Percentiles rank a stretch among this genome's conserved stretches.
phyloP scores from a whole-genome alignment of 1,284 basidiomycete species.

The Takashimella koratensis region DNA sequence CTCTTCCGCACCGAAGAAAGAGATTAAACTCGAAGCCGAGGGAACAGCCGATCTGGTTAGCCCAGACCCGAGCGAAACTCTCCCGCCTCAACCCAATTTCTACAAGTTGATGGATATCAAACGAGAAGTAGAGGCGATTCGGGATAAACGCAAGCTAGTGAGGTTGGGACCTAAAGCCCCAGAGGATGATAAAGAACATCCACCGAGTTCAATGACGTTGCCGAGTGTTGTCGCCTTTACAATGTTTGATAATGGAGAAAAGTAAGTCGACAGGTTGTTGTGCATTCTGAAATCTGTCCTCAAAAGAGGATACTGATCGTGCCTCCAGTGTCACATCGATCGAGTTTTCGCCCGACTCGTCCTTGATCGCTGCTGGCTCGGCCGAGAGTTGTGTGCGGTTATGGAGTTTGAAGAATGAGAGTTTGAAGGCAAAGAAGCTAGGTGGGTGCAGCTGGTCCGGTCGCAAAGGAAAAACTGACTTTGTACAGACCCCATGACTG shows the following conservation, averaged over 20 bases:
- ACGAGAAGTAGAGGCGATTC: slow-evolving; percentile 83
- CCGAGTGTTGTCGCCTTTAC: slow-evolving; percentile 93
- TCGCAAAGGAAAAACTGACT: too few relatives aligned
- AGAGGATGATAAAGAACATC: slow-evolving; percentile 12
- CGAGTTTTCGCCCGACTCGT: slow-evolving; percentile 85
- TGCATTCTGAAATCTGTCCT: neutral
- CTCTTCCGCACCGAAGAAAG: slow-evolving; percentile 16
- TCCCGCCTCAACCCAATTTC: slow-evolving; percentile 38
- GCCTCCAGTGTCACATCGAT: slow-evolving; percentile 70
- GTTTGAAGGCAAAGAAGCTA: slow-evolving; percentile 62
- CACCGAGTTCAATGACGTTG: slow-evolving; percentile 42
- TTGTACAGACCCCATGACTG: slow-evolving; percentile 23
- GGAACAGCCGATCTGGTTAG: slow-evolving; percentile 25
- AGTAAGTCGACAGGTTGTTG: slow-evolving; percentile 55
- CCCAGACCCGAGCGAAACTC: slow-evolving; percentile 36
- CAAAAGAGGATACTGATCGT: neutral
- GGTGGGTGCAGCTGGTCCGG: slow-evolving; percentile 55
- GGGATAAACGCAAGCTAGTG: slow-evolving; percentile 87
- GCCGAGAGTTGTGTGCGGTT: slow-evolving; percentile 91
- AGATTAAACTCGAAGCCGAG: slow-evolving; percentile 35
- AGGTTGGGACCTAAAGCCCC: slow-evolving; percentile 62
- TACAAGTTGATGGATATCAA: slow-evolving; percentile 87
- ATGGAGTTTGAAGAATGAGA: slow-evolving; percentile 94
- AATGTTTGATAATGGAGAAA: slow-evolving; percentile 83
- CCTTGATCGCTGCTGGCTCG: slow-evolving; percentile 94